These are phyloP conservation scores for Colletotrichum sp. DNA, from an alignment of 2,329 filamentous ascomycete species.

Conservation along the genomic window DNA sequence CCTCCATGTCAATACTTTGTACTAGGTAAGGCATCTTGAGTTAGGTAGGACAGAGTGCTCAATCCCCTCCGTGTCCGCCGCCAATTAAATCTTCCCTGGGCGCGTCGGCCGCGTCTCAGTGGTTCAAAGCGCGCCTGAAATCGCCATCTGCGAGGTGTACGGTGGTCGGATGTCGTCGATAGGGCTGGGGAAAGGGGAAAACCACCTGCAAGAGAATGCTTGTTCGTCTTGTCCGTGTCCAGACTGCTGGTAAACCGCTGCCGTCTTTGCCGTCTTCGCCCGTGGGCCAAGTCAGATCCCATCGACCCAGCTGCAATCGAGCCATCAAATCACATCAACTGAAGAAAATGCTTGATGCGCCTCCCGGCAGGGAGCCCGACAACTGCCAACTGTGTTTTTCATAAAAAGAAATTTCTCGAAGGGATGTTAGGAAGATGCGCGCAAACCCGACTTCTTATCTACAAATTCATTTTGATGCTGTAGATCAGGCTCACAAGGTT, in stretches of 20 bases:
- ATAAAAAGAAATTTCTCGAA: neutral
- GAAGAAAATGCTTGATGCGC: constrained; percentile 9
- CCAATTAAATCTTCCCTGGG: neutral
- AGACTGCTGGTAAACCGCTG: neutral
- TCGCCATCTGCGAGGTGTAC: neutral
- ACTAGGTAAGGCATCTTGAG: neutral
- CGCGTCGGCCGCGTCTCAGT: neutral
- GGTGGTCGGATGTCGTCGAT: neutral
- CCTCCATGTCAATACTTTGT: neutral
- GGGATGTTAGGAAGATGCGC: neutral
- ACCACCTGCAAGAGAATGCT: constrained; percentile 6
- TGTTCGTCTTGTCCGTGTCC: neutral
- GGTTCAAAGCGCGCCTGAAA: neutral
- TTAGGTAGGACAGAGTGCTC: neutral
- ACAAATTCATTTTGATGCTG: neutral
- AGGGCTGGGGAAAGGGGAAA: neutral
- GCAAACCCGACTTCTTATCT: neutral
- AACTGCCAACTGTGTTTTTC: neutral
- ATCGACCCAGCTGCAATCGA: neutral
- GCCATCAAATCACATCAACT: neutral
- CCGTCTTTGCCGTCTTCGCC: neutral
- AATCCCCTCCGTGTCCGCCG: neutral
- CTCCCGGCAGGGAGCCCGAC: neutral
- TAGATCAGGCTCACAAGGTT: neutral
- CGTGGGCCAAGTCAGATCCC: neutral